Evolutionary conservation across 2,329 filamentous ascomycete species (phyloP).

Genomic region (Pseudocercospora macadamiae): DNA sequence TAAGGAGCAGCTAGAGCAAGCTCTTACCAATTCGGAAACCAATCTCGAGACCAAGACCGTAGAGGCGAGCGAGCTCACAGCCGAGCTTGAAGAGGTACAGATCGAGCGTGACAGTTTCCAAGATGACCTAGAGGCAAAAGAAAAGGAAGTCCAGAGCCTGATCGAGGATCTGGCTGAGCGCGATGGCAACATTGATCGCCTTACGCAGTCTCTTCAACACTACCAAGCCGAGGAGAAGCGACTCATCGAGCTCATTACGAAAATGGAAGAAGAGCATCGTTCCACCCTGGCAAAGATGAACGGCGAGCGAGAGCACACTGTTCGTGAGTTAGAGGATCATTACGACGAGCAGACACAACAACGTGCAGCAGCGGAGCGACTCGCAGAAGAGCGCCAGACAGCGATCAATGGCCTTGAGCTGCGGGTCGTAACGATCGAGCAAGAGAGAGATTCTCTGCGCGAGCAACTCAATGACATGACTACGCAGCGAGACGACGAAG

Average conservation of each 20-base stretch:
- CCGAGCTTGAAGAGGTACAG: constrained; percentile 38
- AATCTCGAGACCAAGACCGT: constrained; percentile 40
- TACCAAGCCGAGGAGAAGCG: constrained; percentile 45
- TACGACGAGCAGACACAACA: constrained; percentile 42
- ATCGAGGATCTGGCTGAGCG: constrained; percentile 38
- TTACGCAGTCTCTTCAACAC: constrained; percentile 43
- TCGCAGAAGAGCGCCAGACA: constrained; percentile 43
- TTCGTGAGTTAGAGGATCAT: constrained; percentile 42
- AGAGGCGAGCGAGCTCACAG: constrained; percentile 37
- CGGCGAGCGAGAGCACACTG: constrained; percentile 40
- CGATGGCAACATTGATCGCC: constrained; percentile 40
- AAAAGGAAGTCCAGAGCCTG: constrained; percentile 28
- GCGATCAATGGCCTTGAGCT: constrained; percentile 45
- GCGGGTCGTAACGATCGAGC: constrained; percentile 42
- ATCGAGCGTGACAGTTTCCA: constrained; percentile 33
- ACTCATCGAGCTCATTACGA: constrained; percentile 42
- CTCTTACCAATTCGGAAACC: constrained; percentile 42
- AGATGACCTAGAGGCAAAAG: constrained; percentile 29
- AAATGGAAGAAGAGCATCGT: constrained; percentile 45
- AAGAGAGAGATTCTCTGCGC: constrained; percentile 40
- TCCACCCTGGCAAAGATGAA: constrained; percentile 44
- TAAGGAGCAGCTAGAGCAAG: constrained; percentile 41
- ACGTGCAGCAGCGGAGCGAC: constrained; percentile 43
- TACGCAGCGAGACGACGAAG: constrained; percentile 41
- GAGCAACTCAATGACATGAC: constrained; percentile 40